Percentiles rank a stretch among this genome's conserved stretches.
phyloP scores from a whole-genome alignment of 495 filamentous ascomycete species.

The Clohesyomyces aquaticus region DNA sequence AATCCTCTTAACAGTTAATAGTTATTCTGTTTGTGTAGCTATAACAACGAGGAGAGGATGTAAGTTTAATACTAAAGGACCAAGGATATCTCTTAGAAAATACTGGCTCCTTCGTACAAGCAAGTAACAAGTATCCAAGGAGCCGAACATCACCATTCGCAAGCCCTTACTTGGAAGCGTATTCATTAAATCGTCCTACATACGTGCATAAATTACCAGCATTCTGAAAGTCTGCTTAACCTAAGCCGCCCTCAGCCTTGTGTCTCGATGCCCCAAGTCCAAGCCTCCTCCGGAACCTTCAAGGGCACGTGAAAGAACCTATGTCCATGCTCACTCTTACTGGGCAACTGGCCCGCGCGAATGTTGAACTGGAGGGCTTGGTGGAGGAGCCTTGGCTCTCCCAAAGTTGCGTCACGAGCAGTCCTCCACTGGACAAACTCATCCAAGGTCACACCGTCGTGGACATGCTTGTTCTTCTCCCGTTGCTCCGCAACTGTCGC shows the following conservation, averaged over 20 bases:
- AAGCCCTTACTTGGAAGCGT: too few relatives aligned
- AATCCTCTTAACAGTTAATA: too few relatives aligned
- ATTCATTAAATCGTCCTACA: too few relatives aligned
- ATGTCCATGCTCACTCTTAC: conserved; percentile 39
- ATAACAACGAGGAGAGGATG: too few relatives aligned
- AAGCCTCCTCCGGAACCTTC: conserved; percentile 40
- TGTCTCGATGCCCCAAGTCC: conserved; percentile 13
- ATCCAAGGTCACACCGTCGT: conserved; percentile 46
- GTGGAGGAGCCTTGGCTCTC: conserved; percentile 57
- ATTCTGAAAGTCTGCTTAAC: too few relatives aligned
- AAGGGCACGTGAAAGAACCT: conserved; percentile 53
- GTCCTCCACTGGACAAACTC: conserved; percentile 56
- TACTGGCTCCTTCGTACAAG: too few relatives aligned
- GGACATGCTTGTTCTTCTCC: conserved; percentile 57
- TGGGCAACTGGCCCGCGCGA: conserved; percentile 55
- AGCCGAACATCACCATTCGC: too few relatives aligned
- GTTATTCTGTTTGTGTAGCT: too few relatives aligned
- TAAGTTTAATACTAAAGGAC: too few relatives aligned
- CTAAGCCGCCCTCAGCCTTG: conserved; percentile 13
- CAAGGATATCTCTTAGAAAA: too few relatives aligned
- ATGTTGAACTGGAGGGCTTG: conserved; percentile 64
- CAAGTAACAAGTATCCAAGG: too few relatives aligned
- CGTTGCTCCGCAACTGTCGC: conserved; percentile 59
- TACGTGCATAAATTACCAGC: too few relatives aligned
- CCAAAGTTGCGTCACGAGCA: conserved; percentile 54